Evolutionary conservation across 306 rosid genomes (phyloP), one percentile per base, ranked within the genome.

Genomic region (Vachellia pachyceras): DNA sequence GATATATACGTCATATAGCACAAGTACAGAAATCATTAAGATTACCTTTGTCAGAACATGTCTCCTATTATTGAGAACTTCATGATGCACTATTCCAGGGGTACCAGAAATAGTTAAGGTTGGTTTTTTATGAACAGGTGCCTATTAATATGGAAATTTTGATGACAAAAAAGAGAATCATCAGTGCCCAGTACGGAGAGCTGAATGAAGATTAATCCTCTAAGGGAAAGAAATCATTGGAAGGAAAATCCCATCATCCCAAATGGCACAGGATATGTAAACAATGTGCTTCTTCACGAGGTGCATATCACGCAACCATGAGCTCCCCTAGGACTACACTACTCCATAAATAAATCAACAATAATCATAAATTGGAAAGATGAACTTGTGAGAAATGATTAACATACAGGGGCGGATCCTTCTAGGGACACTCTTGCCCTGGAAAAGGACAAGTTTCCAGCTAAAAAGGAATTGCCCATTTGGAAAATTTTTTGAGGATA

Each of bases 31-130:
- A 44, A 75, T 58, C 40, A 82, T 23, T 74, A 80, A 5, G 60
- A 49, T 82, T 89, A 94, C 98, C 98, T 90, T 94, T 4, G 98
- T 91, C 86, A 94, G 70, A 79, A 94, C 93, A 84, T 90, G 94
- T 82, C 94, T 89, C 84, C 89, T 91, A 77, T 90, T 89, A 84
- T 90, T 91, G 79, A 94, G 84, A 74, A 94, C 91, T 75, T 94
- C 98, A 88, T 94, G 97, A 72, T 90, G 93, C 80, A 94, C 92
- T 66, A 94, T 81, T 76, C 87, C 93, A 69, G 98, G 93, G 44
- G 90, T 87, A 75, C 98, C 98, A 78, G 88, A 77, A 82, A 94
- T 90, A 42, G 88, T 87, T 81, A 82, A 66, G n/a, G 82, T 68
- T 41, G 97, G 98, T 69, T 91, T 90, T 88, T 88, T 94, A 87